Evolutionary conservation across 2,329 filamentous ascomycete species (phyloP).

Genomic region (Claviceps quebecensis): DNA sequence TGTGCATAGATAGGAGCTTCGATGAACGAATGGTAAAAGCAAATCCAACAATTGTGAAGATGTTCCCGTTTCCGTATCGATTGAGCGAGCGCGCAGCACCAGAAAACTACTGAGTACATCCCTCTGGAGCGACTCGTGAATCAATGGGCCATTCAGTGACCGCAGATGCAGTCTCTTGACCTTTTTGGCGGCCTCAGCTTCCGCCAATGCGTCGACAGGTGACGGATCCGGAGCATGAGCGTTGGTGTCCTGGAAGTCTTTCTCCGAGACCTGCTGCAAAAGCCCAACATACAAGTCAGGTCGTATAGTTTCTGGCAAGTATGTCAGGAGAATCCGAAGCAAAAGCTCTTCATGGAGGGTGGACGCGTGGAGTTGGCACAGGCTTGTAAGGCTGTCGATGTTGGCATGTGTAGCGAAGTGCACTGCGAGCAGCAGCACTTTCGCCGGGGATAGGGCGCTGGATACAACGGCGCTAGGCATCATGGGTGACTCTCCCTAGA

Average conservation of each 20-base stretch:
- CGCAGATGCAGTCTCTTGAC: slow-evolving; percentile 49
- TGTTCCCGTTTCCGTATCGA: slow-evolving; percentile 61
- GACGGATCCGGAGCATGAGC: slow-evolving; percentile 38
- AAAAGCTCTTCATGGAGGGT: slow-evolving; percentile 50
- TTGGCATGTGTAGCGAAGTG: slow-evolving; percentile 54
- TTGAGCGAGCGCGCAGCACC: slow-evolving; percentile 50
- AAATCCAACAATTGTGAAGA: slow-evolving; percentile 54
- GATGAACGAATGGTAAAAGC: slow-evolving; percentile 51
- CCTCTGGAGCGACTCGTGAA: slow-evolving; percentile 30
- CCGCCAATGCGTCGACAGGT: slow-evolving; percentile 41
- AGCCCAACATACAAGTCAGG: slow-evolving; percentile 50
- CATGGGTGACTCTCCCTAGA: not conserved
- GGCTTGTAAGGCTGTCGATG: slow-evolving; percentile 43
- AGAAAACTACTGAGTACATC: slow-evolving; percentile 51
- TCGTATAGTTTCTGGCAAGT: slow-evolving; percentile 57
- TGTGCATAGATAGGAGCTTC: slow-evolving; percentile 44
- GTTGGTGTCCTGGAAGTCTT: slow-evolving; percentile 26
- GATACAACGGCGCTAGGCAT: slow-evolving; percentile 21
- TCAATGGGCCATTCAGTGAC: slow-evolving; percentile 37
- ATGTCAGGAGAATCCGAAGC: slow-evolving; percentile 61
- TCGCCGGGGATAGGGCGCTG: slow-evolving; percentile 43
- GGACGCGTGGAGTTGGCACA: slow-evolving; percentile 42
- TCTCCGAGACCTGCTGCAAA: slow-evolving; percentile 40
- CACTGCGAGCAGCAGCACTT: slow-evolving; percentile 59
- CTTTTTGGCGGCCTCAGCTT: slow-evolving; percentile 50